Evolutionary conservation across 345 rosid genomes (phyloP).

Genomic region (Hirschfeldia incana): DNA sequence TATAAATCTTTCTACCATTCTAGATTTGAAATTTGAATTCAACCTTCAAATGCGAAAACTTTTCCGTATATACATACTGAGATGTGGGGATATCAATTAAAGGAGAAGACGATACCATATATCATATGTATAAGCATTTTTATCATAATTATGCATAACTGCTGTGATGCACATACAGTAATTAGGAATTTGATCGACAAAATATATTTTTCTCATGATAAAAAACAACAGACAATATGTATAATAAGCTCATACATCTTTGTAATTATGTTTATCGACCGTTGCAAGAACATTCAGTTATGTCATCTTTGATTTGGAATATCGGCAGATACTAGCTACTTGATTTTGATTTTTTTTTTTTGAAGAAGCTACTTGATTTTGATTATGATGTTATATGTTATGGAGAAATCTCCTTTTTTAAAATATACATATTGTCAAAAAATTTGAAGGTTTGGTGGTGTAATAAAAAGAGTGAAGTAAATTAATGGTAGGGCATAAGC

Average conservation of each 20-base stretch:
- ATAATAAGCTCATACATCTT: neutral
- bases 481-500: neutral
- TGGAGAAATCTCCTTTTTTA: neutral
- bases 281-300: neutral
- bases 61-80: neutral
- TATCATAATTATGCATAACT: neutral
- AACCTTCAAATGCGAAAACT: neutral
- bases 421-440: neutral
- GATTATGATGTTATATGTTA: neutral
- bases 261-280: neutral
- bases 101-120: constrained; percentile 5
- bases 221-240: neutral
- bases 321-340: neutral
- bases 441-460: neutral
- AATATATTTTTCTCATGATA: neutral
- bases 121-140: neutral
- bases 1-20: neutral
- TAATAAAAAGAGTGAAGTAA: neutral
- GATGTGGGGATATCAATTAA: neutral
- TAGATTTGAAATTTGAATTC: constrained; percentile 26
- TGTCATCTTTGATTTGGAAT: neutral
- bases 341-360: neutral
- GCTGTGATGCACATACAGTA: neutral
- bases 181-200: neutral
- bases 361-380: neutral